Evolutionary conservation across 805 yeast species (phyloP).

Genomic region (Wickerhamomyces hampshirensis): DNA sequence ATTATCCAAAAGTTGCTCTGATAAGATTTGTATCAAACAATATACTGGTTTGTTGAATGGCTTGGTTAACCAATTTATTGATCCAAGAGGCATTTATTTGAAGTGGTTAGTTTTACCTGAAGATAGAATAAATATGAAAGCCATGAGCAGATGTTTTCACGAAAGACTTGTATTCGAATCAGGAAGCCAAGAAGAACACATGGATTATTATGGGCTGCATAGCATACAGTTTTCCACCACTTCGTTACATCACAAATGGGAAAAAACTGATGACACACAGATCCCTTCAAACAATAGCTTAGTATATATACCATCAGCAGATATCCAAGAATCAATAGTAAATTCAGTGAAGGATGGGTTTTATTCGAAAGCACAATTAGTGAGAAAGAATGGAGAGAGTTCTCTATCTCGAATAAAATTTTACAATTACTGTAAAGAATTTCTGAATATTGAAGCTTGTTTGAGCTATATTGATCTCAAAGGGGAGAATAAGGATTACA

Average conservation of each 20-base stretch:
- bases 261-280: conserved; percentile 1
- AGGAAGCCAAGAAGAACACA: not conserved
- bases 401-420: conserved; percentile 27
- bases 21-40: conserved; percentile 69
- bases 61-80: conserved; percentile 32
- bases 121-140: conserved; percentile 18
- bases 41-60: conserved; percentile 47
- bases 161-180: conserved; percentile 7
- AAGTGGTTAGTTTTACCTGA: conserved; percentile 46
- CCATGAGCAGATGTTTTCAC: conserved; percentile 16
- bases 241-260: conserved; percentile 9
- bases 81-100: conserved; percentile 34
- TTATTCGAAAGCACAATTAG: conserved; percentile 29
- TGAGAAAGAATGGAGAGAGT: conserved; percentile 41
- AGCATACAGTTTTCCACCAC: conserved; percentile 8
- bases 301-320: conserved; percentile 21
- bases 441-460: conserved; percentile 10
- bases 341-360: conserved; percentile 63
- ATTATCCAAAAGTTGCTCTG: conserved; percentile 83
- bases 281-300: conserved; percentile 26
- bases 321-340: conserved; percentile 32
- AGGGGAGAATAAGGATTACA: conserved; percentile 23
- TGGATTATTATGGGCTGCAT: not conserved
- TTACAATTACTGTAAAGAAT: conserved; percentile 17
- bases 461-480: conserved; percentile 32